Conservation (phyloP, 2,329 filamentous ascomycete genomes). For the Bipolaris victoriae region DNA sequence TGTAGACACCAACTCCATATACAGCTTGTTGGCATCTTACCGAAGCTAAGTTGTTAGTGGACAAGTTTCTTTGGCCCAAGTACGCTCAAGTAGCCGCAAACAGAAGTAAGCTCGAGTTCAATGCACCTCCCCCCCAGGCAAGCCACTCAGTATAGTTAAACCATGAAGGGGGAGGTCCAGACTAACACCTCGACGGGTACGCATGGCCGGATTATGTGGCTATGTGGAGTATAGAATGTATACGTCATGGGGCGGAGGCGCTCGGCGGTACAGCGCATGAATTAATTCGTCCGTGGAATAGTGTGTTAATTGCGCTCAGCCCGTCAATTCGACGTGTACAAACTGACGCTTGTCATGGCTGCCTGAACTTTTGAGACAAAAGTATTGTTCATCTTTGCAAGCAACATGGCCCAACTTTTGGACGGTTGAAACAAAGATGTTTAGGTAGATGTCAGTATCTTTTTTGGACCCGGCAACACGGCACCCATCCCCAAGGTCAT, state of each 20-base stretch:
- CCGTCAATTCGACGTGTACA: too few relatives aligned
- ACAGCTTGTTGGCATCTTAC: conserved; percentile 5
- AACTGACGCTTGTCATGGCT: not conserved
- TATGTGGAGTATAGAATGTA: not conserved
- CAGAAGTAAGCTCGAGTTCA: not conserved
- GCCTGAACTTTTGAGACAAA: not conserved
- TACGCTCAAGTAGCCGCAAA: conserved; percentile 1
- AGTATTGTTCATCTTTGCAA: not conserved
- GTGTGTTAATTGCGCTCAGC: too few relatives aligned
- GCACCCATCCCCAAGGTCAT: conserved; percentile 9
- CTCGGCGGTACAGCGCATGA: conserved; percentile 6
- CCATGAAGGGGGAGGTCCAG: not conserved
- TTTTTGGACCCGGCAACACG: not conserved
- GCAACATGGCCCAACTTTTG: not conserved
- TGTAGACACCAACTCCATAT: conserved; percentile 5
- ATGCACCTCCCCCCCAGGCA: conserved; percentile 6
- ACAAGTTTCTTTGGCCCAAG: not conserved
- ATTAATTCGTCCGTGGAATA: not conserved
- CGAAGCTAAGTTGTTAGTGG: conserved; percentile 1
- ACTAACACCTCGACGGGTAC: conserved; percentile 2
- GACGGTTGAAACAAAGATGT: not conserved
- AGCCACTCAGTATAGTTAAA: conserved; percentile 4
- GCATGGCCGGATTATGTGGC: conserved; percentile 1
- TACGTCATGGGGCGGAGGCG: conserved; percentile 12
- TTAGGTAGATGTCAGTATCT: not conserved